Evolutionary conservation across 164 flowering plant genomes (phyloP).

Genomic region (Kingdonia uniflora): DNA sequence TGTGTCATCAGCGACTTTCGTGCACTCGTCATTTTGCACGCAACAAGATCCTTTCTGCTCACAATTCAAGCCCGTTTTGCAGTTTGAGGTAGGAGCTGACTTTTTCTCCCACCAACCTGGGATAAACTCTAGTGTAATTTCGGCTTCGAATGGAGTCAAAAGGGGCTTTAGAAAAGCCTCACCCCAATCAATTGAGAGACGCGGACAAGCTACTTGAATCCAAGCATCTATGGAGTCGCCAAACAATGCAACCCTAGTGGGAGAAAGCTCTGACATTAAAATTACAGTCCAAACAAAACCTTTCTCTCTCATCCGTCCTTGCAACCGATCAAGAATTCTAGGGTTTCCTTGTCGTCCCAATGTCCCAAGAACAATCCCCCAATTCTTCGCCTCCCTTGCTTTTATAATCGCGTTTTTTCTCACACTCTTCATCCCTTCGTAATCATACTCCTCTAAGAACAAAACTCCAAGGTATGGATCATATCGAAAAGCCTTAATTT

Average conservation of each 20-base stretch:
- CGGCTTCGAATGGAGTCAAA: constrained; percentile 88
- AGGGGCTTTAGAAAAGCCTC: constrained; percentile 82
- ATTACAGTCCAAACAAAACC: constrained; percentile 54
- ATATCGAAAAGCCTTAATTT: constrained; percentile 58
- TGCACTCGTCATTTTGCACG: constrained; percentile 14
- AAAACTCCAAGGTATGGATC: constrained; percentile 82
- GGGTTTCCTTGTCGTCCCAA: constrained; percentile 97
- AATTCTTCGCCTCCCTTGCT: constrained; percentile 47
- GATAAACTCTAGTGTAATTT: constrained; percentile 67
- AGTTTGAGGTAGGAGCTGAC: constrained; percentile 2
- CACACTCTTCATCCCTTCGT: constrained; percentile 69
- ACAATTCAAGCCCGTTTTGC: constrained; percentile 17
- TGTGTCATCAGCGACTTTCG: constrained; percentile 9
- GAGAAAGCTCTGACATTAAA: constrained; percentile 86
- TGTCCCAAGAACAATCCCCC: constrained; percentile 92
- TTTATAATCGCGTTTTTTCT: constrained; percentile 58
- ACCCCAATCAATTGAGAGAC: constrained; percentile 96
- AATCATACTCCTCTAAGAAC: constrained; percentile 91
- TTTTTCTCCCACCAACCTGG: constrained; percentile 92
- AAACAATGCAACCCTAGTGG: constrained; percentile 57
- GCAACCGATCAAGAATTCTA: constrained; percentile 58
- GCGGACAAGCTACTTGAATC: constrained; percentile 95
- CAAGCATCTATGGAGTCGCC: constrained; percentile 92
- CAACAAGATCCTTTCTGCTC: constrained; percentile 26
- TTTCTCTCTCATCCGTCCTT: constrained; percentile 56